These are phyloP conservation scores for Rubus parviflorus DNA, from an alignment of 306 rosid genomes.

Conservation along the genomic window DNA sequence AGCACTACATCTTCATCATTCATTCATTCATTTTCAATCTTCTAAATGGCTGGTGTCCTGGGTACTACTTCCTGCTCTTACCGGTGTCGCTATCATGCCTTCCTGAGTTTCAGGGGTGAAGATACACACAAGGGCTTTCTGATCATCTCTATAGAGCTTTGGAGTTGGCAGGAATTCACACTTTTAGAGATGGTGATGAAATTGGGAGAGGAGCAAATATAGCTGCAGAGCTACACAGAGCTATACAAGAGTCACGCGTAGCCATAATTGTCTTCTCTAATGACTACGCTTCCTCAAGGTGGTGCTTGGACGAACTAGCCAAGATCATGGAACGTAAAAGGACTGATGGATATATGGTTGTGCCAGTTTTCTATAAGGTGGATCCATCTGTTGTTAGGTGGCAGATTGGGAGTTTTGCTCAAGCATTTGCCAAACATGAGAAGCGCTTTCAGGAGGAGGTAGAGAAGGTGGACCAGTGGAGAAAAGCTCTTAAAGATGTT, in stretches of 20 bases:
- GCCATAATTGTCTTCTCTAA: not conserved
- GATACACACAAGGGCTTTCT: not conserved
- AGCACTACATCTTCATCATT: not conserved
- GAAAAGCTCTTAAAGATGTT: not conserved
- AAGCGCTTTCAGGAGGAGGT: not conserved
- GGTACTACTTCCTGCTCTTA: not conserved
- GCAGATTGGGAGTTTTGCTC: not conserved
- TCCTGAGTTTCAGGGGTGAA: not conserved
- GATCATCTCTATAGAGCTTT: no score
- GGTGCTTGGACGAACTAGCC: not conserved
- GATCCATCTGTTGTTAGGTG: not conserved
- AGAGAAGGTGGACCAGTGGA: not conserved
- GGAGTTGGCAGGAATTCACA: no score
- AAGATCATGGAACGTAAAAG: not conserved
- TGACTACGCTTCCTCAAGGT: not conserved
- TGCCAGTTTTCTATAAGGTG: not conserved
- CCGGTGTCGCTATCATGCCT: not conserved
- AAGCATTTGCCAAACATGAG: conserved; percentile 2
- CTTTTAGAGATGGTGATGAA: no score
- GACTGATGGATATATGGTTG: not conserved
- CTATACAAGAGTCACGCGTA: not conserved
- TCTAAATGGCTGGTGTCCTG: not conserved
- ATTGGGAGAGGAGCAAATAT: conserved; percentile 7
- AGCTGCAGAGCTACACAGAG: not conserved
- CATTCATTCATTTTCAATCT: not conserved